A percentile compares a stretch with the other conserved stretches of the same genome.
These are phyloP conservation scores for Fusarium bulbicola DNA, from an alignment of 2,329 filamentous ascomycete species.

Conservation along the genomic window DNA sequence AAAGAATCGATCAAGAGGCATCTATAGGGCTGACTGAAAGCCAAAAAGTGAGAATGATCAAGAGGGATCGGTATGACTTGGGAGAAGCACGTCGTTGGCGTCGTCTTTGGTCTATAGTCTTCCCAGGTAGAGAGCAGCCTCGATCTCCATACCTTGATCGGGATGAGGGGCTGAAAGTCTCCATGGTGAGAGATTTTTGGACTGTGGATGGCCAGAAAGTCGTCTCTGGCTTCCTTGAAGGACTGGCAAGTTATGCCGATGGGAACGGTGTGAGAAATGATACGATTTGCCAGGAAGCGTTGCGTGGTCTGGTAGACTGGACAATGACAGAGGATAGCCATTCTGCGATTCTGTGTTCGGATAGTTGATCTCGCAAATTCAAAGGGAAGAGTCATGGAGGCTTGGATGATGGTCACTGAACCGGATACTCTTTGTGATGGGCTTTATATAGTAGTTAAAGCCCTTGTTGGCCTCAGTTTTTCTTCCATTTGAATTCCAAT, in stretches of 20 bases:
- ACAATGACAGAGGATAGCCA: neutral
- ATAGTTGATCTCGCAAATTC: rapidly evolving
- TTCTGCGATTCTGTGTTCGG: neutral
- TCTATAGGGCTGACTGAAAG: neutral
- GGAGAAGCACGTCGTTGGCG: neutral
- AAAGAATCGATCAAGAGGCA: neutral
- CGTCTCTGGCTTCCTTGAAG: neutral
- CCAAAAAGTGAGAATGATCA: neutral
- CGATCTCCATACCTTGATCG: neutral
- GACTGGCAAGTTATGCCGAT: neutral
- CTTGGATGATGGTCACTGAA: too few relatives aligned
- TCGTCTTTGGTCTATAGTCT: neutral
- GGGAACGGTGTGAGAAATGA: neutral
- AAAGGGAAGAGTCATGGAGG: neutral
- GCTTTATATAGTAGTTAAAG: neutral
- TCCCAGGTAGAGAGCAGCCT: neutral
- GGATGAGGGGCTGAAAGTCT: neutral
- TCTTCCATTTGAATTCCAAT: too few relatives aligned
- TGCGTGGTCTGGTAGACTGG: neutral
- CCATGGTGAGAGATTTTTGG: neutral
- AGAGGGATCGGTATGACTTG: neutral
- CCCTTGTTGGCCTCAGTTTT: too few relatives aligned
- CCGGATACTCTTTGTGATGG: neutral
- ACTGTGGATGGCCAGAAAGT: neutral
- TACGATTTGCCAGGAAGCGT: neutral